Evolutionary conservation across 78 protist species (phyloP).

Genomic region (Dictyostelium capitatum): DNA sequence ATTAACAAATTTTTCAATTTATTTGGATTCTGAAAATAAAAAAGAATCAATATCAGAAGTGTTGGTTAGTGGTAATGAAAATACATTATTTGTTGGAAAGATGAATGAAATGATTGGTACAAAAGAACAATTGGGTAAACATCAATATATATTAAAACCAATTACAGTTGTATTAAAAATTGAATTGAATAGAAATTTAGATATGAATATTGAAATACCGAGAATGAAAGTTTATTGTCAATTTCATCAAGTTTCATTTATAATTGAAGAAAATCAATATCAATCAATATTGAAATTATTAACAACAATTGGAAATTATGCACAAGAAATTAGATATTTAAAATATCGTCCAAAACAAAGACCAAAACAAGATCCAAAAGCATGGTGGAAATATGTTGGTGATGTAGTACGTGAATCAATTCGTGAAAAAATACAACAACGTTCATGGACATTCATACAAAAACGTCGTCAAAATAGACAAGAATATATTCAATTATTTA

Average conservation of each 20-base stretch:
- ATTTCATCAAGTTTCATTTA: constrained; percentile 63
- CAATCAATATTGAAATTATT: constrained; percentile 56
- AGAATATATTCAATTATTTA: constrained; percentile 66
- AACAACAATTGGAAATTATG: constrained; percentile 60
- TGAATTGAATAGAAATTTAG: constrained; percentile 53
- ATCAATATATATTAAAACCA: constrained; percentile 53
- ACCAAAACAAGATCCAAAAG: constrained; percentile 72
- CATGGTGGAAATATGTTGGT: constrained; percentile 73
- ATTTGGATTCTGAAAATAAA: constrained; percentile 28
- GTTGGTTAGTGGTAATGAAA: background rate
- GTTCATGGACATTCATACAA: constrained; percentile 63
- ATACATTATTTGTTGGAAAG: background rate
- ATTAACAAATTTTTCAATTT: constrained; percentile 52
- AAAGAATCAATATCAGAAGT: background rate
- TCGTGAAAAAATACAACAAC: constrained; percentile 62
- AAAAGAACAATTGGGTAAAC: background rate
- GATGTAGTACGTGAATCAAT: constrained; percentile 62
- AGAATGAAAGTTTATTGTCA: constrained; percentile 50
- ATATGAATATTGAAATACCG: constrained; percentile 51
- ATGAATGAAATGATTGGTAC: constrained; percentile 44
- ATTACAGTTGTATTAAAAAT: constrained; percentile 48
- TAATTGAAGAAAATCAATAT: constrained; percentile 69
- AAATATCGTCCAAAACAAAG: constrained; percentile 65
- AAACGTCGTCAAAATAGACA: constrained; percentile 64
- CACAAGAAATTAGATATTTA: constrained; percentile 73